Evolutionary conservation across 768 basidiomycete genomes (phyloP), one percentile per base, ranked within the genome.

Genomic region (Tricholoma matsutake): DNA sequence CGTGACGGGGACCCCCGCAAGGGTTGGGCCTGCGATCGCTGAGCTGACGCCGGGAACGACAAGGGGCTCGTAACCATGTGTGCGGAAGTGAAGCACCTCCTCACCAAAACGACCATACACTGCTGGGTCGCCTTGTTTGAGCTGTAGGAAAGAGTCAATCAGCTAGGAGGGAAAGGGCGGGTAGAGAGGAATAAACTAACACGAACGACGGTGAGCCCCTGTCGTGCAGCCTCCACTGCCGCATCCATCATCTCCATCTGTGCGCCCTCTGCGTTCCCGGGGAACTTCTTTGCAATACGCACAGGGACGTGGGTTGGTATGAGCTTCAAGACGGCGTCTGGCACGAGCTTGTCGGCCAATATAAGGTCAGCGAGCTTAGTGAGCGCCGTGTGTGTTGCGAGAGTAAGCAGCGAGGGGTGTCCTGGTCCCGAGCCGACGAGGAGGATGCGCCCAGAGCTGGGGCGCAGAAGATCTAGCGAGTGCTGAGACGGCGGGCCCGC

Each of bases 81-180:
- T 75, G 11, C 96, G 87, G 83, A 98, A 96, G 76, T 90, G 94
- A 20, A 96, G 81, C 1, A 98, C 86, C 74, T 99, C 97, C 71
- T 98, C 96, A 31, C 96, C 96, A 0, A 90, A 90, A 22, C 97
- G 87, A 3, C 93, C 97, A 70, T 97, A 99, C 0, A 99, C 86
- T 14, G 90, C 88, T 10, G 97, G 97, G 71, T 99, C 97, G 11
- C 97, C 97, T 80, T 98, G 97, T 76, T 99, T 98, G 16, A 99
- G 81, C 91, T 94, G 54, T 20, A 47, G 47, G 11, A 56, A 34
- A 28, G 22, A 25, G 22, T n/a, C 22, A 25, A 25, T 25, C 22
- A 32, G 1, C 41, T 31, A 25, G 29, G n/a, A 35, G 31, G 32
- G 18, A 20, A 63, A 47, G 20, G 64, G 52, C 31, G 57, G 55